Evolutionary conservation across 1,139 yeast genomes (phyloP).

Genomic region (Geotrichum reessii): DNA sequence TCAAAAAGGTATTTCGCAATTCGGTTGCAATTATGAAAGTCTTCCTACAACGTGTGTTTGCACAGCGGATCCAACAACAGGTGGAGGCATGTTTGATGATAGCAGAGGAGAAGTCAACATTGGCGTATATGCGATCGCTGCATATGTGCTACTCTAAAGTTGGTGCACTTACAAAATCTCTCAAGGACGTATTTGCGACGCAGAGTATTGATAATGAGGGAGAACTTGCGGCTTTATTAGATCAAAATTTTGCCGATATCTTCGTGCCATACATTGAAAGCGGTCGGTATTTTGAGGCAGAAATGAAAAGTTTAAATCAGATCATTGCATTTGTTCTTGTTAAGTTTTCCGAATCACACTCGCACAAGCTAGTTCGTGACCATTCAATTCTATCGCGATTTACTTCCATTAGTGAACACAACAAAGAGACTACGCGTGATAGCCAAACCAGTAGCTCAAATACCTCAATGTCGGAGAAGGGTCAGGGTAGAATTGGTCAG

Average conservation of each 20-base stretch:
- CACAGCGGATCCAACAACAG: slow-evolving; percentile 64
- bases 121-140: slow-evolving; percentile 74
- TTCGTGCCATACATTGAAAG: slow-evolving; percentile 69
- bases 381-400: slow-evolving; percentile 29
- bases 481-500: slow-evolving; percentile 32
- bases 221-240: slow-evolving; percentile 53
- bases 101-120: slow-evolving; percentile 57
- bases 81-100: slow-evolving; percentile 57
- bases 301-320: slow-evolving; percentile 64
- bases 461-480: slow-evolving; percentile 20
- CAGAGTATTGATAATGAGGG: slow-evolving; percentile 41
- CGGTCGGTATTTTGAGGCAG: slow-evolving; percentile 63
- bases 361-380: slow-evolving; percentile 24
- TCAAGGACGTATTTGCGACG: slow-evolving; percentile 51
- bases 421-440: slow-evolving; percentile 6
- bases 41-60: slow-evolving; percentile 71
- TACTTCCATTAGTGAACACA: slow-evolving; percentile 24
- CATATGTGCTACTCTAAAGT: slow-evolving; percentile 59
- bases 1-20: slow-evolving; percentile 65
- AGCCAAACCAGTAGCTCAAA: slow-evolving; percentile 1
- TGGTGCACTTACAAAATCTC: slow-evolving; percentile 57
- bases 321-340: slow-evolving; percentile 42
- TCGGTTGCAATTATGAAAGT: slow-evolving; percentile 62
- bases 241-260: slow-evolving; percentile 64
- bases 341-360: slow-evolving; percentile 27